These are phyloP conservation scores for Fraxinus latifolia DNA, from an alignment of 305 asterid genomes.

Conservation along the genomic window DNA sequence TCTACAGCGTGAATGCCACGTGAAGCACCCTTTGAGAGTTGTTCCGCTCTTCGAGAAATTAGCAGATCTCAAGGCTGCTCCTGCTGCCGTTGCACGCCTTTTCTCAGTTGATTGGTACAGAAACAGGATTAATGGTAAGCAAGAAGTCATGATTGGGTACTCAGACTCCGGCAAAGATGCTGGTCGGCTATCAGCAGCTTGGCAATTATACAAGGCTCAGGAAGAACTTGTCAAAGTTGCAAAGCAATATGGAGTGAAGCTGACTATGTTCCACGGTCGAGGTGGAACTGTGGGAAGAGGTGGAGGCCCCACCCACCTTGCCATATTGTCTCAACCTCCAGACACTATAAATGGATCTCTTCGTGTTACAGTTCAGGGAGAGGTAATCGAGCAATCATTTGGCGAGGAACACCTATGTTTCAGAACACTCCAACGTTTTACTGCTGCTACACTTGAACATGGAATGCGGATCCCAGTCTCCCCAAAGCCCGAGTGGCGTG, in stretches of 20 bases:
- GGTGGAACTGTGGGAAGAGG: slow-evolving; percentile 90
- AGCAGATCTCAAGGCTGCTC: slow-evolving; percentile 68
- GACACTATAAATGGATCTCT: slow-evolving; percentile 69
- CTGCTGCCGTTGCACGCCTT: slow-evolving; percentile 73
- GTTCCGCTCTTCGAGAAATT: slow-evolving; percentile 77
- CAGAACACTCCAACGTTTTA: slow-evolving; percentile 71
- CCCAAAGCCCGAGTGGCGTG: slow-evolving; percentile 77
- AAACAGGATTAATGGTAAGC: slow-evolving; percentile 59
- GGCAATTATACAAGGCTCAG: slow-evolving; percentile 82
- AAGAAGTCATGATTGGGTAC: slow-evolving; percentile 85
- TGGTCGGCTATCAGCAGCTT: slow-evolving; percentile 73
- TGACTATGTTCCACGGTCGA: slow-evolving; percentile 79
- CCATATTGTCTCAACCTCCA: slow-evolving; percentile 77
- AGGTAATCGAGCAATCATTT: slow-evolving; percentile 76
- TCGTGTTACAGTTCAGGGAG: slow-evolving; percentile 80
- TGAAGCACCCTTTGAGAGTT: slow-evolving; percentile 55
- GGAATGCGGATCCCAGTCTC: slow-evolving; percentile 80
- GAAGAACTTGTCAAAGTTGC: slow-evolving; percentile 77
- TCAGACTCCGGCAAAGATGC: slow-evolving; percentile 88
- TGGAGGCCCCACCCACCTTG: slow-evolving; percentile 83
- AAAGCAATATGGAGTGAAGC: slow-evolving; percentile 55
- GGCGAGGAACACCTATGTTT: slow-evolving; percentile 83
- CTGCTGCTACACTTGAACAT: slow-evolving; percentile 79
- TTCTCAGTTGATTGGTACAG: slow-evolving; percentile 80
- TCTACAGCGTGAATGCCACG: slow-evolving; percentile 73